Evolutionary conservation across 805 yeast genomes (phyloP), one percentile per base, ranked within the genome.

Genomic region (Yamadazyma sp.): DNA sequence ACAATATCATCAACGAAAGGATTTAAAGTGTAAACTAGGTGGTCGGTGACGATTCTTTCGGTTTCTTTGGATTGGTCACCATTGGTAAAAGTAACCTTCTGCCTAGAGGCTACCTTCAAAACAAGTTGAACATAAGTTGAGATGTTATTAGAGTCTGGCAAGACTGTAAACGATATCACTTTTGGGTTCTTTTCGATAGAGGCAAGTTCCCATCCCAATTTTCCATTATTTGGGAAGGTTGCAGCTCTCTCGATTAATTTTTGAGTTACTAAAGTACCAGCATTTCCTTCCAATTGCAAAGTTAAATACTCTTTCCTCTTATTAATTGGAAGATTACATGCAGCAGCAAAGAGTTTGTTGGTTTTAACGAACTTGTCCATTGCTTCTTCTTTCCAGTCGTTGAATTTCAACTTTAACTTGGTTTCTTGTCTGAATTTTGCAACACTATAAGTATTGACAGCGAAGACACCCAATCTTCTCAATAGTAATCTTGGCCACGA

Each of bases 361-460:
- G 86, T 82, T 40, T 77, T 76, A 19, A 83, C 84, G 58, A 80
- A 89, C 35, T 69, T 70, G 49, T 87, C 87, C 49, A 90, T 79
- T 6, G 95, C 95, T 20, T 73, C 73, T 60, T 88, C 91, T 59
- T 85, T 86, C 96, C 96, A 90, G 42, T 80, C 75, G 21, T 90
- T 86, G 59, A 79, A 83, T 40, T 74, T 55, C 25, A 79, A 76
- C 18, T 59, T 60, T 42, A 61, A 54, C 25, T 60, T 59, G 24
- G 71, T 63, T 34, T 68, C 74, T 28, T 59, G 54, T 58, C 65
- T 72, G 51, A 61, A 75, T 46, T 69, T 69, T 38, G 67, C 71
- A 3, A 73, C 67, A 42, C 68, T 71, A 37, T 70, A 70, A 28
- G 89, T 80, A 57, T 83, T 84, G 55, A 78, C 73, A 25, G 87